Conservation (phyloP, 345 rosid species). For the Conringia planisiliqua region DNA sequence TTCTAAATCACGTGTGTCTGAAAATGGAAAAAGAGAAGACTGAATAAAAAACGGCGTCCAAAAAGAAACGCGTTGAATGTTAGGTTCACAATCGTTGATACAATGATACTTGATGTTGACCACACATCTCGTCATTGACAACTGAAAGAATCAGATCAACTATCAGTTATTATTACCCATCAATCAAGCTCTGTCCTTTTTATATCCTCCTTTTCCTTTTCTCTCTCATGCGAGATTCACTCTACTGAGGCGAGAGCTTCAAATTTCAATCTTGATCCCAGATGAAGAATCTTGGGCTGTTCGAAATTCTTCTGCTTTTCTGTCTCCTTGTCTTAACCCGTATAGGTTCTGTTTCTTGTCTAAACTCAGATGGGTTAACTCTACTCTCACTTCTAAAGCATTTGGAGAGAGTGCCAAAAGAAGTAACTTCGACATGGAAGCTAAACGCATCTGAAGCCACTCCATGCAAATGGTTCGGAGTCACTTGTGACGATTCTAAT, state of each 20-base stretch:
- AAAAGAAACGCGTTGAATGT: conserved; percentile 18
- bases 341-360: conserved; percentile 26
- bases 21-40: neutral
- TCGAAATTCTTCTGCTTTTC: neutral
- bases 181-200: conserved; percentile 8
- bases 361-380: conserved; percentile 49
- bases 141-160: neutral
- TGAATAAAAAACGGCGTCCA: neutral
- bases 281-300: conserved; percentile 19
- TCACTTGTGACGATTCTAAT: conserved; percentile 41
- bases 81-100: neutral
- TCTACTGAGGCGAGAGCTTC: neutral
- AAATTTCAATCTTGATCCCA: conserved; percentile 1
- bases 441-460: conserved; percentile 40
- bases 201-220: neutral
- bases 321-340: conserved; percentile 9
- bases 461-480: conserved; percentile 64
- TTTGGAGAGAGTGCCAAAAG: conserved; percentile 44
- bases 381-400: conserved; percentile 49
- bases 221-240: neutral
- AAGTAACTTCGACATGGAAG: conserved; percentile 48
- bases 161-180: neutral
- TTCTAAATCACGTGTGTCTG: conserved; percentile 18
- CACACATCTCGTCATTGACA: neutral
- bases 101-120: neutral